Evolutionary conservation across 1,139 yeast species (phyloP), one percentile per base, ranked within the genome.

Genomic region (Yamadazyma epiphylla): DNA sequence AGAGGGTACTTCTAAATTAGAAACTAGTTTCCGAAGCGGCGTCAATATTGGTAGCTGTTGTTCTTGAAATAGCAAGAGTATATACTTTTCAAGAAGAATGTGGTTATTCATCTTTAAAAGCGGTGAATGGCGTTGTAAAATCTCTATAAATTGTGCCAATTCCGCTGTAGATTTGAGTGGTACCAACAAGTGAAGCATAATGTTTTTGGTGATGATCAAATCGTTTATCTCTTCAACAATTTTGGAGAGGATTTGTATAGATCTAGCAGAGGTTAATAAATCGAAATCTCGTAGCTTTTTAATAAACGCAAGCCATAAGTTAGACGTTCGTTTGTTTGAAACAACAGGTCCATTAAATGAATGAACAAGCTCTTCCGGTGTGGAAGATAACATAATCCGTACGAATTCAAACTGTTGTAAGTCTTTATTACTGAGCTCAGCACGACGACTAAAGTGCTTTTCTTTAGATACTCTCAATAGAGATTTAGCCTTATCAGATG

Each of bases 291-390:
- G 39, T n/a, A 68, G 47, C 35, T 58, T 60, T 28, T 53, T 51
- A 19, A 63, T 47, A 28, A 68, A 60, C 6, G 54, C 51, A 4
- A 61, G 39, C 74, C 74, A 68, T 10, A 64, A 25, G 3, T 47
- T 39, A 3, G 68, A 46, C 2, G 60, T 55, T 19, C 48, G 43
- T 0, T 52, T 47, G 31, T 49, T 46, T 7, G 41, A 39, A 5
- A 39, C 37, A 4, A 59, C 49, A 3, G 58, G 55, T 4, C 39
- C 38, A 38, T 64, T 61, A 43, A 67, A 67, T 8, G 41, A 41
- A 12, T 48, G 48, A 12, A 63, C 36, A 4, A 67, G 45, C 11
- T 58, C 59, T 24, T 63, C 65, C 1, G 71, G 64, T 0, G 61
- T 41, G 11, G 38, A 30, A 4, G 68, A 40, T 10, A 63, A 43